Base-by-base conservation (phyloP, 2,329 filamentous ascomycete genomes). In the Didymella arachidicola region DNA sequence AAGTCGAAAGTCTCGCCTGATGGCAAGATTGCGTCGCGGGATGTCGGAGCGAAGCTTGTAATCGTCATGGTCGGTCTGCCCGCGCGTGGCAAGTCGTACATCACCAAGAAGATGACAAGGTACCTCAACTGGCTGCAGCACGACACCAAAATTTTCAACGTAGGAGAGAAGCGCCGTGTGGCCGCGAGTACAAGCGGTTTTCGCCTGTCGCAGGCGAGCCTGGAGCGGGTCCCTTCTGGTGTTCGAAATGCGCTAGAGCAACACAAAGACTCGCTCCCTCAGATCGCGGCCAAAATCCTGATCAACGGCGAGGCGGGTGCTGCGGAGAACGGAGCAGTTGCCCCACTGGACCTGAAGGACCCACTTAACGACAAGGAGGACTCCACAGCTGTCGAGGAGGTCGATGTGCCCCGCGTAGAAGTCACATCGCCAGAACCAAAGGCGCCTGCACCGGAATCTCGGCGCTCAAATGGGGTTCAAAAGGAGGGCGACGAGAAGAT, bases 21-120 rank as follows among this genome's bases (percentile, higher is more conserved):
- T 77, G 95, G 95, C 66, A 88, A 92, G 70, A 99, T 99, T 68
- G 90, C 95, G 54, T 89, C 94, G 73, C 86, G 94, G 72, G 95
- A 99, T 84, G 91, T 99, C 48, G 95, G 93, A 48, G 91, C 95
- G 39, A 99, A 99, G 82, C 83, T 99, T 62, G 92, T 98, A 73
- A 96, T 99, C 71, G 88, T 99, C 76, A 99, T 99, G 95, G 95
- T 99, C 60, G 95, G 95, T 63, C 81, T 99, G 69, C 95, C 95
- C 2, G 95, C 95, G 10, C 85, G 95, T 71, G 95, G 95, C 74
- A 99, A 99, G 81, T 97, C 93, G 54, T 99, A 99, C 79, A 96
- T 99, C 71, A 98, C 95, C 61, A 98, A 98, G 83, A 99, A 99
- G 81, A 86, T 99, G 63, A 91, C 95, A 59, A 87, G 95, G 61